Evolutionary conservation across 768 basidiomycete species (phyloP).

Genomic region (Hygrocybe coccinea): DNA sequence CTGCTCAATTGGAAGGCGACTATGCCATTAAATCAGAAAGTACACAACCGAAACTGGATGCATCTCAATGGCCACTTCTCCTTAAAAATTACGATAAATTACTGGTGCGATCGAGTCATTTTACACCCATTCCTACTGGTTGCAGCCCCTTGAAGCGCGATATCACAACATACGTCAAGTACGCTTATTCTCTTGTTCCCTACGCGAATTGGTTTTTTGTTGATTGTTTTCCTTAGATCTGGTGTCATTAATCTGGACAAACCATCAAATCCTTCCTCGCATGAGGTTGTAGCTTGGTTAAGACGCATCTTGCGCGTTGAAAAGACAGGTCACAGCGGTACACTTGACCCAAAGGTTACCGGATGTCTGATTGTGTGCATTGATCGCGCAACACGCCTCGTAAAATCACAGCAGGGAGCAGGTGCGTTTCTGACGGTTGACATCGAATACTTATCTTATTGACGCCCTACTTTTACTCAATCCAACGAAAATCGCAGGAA

Average conservation of each 20-base stretch:
- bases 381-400: slow-evolving; percentile 94
- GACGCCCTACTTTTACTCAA: slow-evolving; percentile 3
- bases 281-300: slow-evolving; percentile 99
- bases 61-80: slow-evolving; percentile 95
- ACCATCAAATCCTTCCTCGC: slow-evolving; percentile 97
- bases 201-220: neutral
- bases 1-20: slow-evolving; percentile 70
- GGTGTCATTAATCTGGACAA: slow-evolving; percentile 99
- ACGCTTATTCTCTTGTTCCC: slow-evolving; percentile 14
- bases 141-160: slow-evolving; percentile 95
- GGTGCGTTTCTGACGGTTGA: slow-evolving; percentile 43
- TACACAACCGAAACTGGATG: slow-evolving; percentile 74
- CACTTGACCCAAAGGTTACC: slow-evolving; percentile 97
- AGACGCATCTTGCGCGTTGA: slow-evolving; percentile 94
- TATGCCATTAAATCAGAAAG: slow-evolving; percentile 79
- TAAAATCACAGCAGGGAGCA: slow-evolving; percentile 98
- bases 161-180: slow-evolving; percentile 88
- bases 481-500: slow-evolving; percentile 47
- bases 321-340: slow-evolving; percentile 98
- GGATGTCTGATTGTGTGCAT: slow-evolving; percentile 99
- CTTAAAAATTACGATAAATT: slow-evolving; percentile 99
- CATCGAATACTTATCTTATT: slow-evolving; percentile 1
- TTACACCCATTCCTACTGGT: slow-evolving; percentile 94
- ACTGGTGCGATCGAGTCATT: slow-evolving; percentile 90
- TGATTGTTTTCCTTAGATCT: slow-evolving; percentile 50